Percentiles rank a stretch among this genome's conserved stretches.
phyloP scores from a whole-genome alignment of 2,329 filamentous ascomycete species.

The Elsinoe arachidis region DNA sequence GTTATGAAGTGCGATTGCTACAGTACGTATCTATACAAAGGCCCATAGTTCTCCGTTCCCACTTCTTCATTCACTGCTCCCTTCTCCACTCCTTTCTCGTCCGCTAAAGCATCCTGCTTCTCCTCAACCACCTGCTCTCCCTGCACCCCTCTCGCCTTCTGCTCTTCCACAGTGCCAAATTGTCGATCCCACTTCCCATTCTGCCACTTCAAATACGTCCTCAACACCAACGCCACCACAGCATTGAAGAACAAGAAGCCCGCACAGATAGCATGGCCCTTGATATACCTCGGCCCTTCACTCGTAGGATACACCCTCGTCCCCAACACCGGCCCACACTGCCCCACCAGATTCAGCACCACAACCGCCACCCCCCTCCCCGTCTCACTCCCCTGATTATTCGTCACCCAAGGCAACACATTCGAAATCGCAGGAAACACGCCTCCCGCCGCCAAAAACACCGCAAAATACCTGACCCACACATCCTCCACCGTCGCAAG shows the following conservation, averaged over 20 bases:
- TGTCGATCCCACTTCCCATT: constrained; percentile 50
- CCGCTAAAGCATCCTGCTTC: constrained; percentile 14
- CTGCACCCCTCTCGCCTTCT: constrained; percentile 18
- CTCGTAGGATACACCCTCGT: constrained; percentile 46
- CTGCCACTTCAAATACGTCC: constrained; percentile 48
- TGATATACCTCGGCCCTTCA: constrained; percentile 42
- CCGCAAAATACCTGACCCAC: constrained; percentile 39
- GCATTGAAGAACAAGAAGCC: constrained; percentile 52
- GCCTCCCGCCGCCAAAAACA: constrained; percentile 20
- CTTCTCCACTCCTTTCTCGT: constrained; percentile 15
- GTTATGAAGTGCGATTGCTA: not conserved
- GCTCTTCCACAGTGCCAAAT: constrained; percentile 28
- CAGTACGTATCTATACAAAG: constrained; percentile 21
- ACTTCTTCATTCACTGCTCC: constrained; percentile 16
- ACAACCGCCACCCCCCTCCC: constrained; percentile 17
- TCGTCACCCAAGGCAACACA: constrained; percentile 20
- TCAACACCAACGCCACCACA: constrained; percentile 43
- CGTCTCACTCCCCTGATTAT: constrained; percentile 22
- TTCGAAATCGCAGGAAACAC: constrained; percentile 23
- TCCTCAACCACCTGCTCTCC: not conserved
- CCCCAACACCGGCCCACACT: constrained; percentile 60
- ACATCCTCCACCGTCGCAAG: constrained; percentile 49
- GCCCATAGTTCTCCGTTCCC: constrained; percentile 24
- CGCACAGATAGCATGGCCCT: constrained; percentile 50
- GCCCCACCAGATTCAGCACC: constrained; percentile 60